A percentile compares a stretch with the other conserved stretches of the same genome.
Evolutionary conservation across 257 asterid genomes (phyloP).

Genomic region (Gentiana dahurica): DNA sequence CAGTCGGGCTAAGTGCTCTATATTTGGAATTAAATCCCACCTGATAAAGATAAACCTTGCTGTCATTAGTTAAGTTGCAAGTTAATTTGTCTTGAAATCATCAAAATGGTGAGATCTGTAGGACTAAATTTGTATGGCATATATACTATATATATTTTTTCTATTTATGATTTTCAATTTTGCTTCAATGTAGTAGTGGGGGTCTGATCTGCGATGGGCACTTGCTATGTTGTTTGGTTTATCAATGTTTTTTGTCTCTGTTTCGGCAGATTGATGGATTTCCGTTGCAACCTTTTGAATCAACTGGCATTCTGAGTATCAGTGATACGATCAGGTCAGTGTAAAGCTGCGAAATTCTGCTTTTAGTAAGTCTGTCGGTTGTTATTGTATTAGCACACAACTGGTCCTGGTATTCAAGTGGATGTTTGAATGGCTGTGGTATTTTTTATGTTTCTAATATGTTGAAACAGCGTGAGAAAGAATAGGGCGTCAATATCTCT

Average conservation of each 20-base stretch:
- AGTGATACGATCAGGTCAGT: slow-evolving; percentile 67
- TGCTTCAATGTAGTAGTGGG: background rate
- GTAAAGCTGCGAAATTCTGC: slow-evolving; percentile 3
- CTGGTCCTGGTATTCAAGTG: no score
- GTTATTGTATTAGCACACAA: no score
- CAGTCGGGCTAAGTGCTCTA: background rate
- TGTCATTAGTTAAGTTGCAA: no score
- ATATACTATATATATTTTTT: background rate
- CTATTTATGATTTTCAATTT: background rate
- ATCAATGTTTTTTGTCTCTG: background rate
- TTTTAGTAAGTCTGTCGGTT: background rate
- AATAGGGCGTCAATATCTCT: no score
- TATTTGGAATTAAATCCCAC: background rate
- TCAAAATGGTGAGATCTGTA: background rate
- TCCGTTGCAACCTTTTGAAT: slow-evolving; percentile 70
- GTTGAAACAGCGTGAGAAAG: no score
- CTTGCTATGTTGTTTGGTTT: background rate
- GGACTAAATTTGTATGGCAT: no score
- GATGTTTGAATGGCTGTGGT: background rate
- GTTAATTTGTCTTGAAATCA: no score
- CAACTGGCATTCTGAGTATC: slow-evolving; percentile 52
- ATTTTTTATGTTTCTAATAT: no score
- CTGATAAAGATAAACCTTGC: no score
- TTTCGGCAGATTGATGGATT: slow-evolving; percentile 63
- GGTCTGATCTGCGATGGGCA: background rate